Conservation (phyloP, 2,329 filamentous ascomycete genomes). For the Onygenales sp. region DNA sequence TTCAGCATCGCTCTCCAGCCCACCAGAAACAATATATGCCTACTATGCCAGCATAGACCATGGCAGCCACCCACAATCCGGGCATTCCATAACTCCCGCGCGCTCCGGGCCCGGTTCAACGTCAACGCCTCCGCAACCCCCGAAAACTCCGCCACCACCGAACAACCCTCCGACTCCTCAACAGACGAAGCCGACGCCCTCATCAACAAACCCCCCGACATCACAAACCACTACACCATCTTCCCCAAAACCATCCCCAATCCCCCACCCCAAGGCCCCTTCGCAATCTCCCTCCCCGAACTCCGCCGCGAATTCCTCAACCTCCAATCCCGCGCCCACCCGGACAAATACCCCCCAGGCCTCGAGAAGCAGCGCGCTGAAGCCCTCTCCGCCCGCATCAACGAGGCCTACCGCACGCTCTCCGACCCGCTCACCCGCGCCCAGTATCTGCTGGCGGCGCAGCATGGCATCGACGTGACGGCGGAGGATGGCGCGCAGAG, state of each 20-base stretch:
- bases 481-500: conserved; percentile 65
- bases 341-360: conserved; percentile 38
- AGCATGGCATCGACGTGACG: conserved; percentile 60
- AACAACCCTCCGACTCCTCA: not conserved
- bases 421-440: conserved; percentile 67
- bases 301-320: conserved; percentile 79
- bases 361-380: conserved; percentile 55
- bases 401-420: conserved; percentile 84
- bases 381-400: conserved; percentile 71
- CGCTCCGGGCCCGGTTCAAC: not conserved
- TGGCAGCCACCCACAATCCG: not conserved
- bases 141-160: conserved; percentile 1
- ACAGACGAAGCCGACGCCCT: not conserved
- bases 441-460: conserved; percentile 68
- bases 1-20: not conserved
- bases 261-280: conserved; percentile 69
- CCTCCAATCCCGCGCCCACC: conserved; percentile 54
- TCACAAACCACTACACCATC: conserved; percentile 68
- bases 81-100: not conserved
- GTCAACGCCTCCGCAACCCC: not conserved
- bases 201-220: conserved; percentile 20
- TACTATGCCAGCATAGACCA: conserved; percentile 1
- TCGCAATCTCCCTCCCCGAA: conserved; percentile 59
- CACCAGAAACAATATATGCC: not conserved
- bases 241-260: conserved; percentile 70